phyloP scores from a whole-genome alignment of 2,329 filamentous ascomycete species.

The Chalara sp. region DNA sequence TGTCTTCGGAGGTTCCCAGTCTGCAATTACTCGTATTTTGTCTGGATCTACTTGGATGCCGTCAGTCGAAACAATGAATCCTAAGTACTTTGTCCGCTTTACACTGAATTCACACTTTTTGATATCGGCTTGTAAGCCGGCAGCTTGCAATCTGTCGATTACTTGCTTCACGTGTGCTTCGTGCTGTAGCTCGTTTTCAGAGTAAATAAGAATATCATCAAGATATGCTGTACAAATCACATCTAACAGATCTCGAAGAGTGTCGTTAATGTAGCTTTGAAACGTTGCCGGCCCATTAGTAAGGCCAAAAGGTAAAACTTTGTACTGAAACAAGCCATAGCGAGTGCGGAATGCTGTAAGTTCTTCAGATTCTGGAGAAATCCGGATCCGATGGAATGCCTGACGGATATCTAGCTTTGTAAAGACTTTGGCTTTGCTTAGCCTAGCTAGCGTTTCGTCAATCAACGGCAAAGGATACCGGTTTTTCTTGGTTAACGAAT shows the following conservation, averaged over 20 bases:
- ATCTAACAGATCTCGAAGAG: constrained; percentile 1
- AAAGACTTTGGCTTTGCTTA: constrained; percentile 2
- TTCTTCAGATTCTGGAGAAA: background rate
- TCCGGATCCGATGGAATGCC: constrained; percentile 1
- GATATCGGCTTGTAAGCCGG: constrained; percentile 2
- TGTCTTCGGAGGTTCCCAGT: background rate
- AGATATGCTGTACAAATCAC: background rate
- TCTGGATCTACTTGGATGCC: constrained; percentile 3
- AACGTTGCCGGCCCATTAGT: constrained; percentile 1
- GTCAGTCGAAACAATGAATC: constrained; percentile 3
- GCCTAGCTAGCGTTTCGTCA: background rate
- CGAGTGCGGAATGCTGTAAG: background rate
- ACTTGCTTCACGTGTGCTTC: background rate
- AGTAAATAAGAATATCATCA: background rate
- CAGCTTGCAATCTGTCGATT: background rate
- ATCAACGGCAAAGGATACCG: background rate
- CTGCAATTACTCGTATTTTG: too few relatives aligned
- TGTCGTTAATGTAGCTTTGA: constrained; percentile 6
- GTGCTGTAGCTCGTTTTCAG: background rate
- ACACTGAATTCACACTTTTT: constrained; percentile 4
- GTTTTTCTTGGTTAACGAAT: too few relatives aligned
- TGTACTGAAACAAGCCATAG: too few relatives aligned
- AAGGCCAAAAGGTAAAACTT: constrained; percentile 3
- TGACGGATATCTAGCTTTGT: constrained; percentile 5
- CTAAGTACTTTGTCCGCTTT: constrained; percentile 4